Conservation (phyloP, 495 filamentous ascomycete species). For the Talaromyces ruber region DNA sequence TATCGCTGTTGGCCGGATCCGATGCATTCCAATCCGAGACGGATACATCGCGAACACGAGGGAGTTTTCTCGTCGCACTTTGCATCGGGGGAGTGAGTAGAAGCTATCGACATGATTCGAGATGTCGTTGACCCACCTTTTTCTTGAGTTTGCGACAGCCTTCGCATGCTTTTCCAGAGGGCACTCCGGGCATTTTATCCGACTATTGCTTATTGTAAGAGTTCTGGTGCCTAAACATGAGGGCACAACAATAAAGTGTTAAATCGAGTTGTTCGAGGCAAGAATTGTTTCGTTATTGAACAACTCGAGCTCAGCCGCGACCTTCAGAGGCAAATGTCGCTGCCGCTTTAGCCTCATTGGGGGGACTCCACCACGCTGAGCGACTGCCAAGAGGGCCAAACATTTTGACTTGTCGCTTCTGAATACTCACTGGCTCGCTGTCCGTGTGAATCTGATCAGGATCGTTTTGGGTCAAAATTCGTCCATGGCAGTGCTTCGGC, state of each 20-base stretch:
- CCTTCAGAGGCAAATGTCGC: not conserved
- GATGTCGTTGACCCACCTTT: conserved; percentile 26
- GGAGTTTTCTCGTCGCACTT: conserved; percentile 36
- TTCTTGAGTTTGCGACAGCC: conserved; percentile 45
- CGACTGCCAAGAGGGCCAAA: not conserved
- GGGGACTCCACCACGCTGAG: not conserved
- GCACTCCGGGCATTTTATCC: conserved; percentile 41
- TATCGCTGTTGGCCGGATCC: conserved; percentile 38
- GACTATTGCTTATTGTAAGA: not conserved
- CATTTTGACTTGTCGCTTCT: not conserved
- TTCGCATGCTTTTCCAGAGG: conserved; percentile 38
- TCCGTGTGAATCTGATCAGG: not conserved
- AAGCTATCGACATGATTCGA: not conserved
- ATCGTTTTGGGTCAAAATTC: not conserved
- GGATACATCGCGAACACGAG: conserved; percentile 37
- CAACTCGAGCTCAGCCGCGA: not conserved
- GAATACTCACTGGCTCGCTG: not conserved
- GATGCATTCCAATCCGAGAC: conserved; percentile 32
- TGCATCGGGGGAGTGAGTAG: not conserved
- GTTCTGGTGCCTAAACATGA: no score
- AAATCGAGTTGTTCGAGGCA: not conserved
- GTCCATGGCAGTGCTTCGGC: not conserved
- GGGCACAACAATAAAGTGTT: no score
- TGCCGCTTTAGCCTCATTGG: not conserved
- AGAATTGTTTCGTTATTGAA: not conserved